Conservation (phyloP, 2,329 filamentous ascomycete species). For the Aureobasidium namibiae region DNA sequence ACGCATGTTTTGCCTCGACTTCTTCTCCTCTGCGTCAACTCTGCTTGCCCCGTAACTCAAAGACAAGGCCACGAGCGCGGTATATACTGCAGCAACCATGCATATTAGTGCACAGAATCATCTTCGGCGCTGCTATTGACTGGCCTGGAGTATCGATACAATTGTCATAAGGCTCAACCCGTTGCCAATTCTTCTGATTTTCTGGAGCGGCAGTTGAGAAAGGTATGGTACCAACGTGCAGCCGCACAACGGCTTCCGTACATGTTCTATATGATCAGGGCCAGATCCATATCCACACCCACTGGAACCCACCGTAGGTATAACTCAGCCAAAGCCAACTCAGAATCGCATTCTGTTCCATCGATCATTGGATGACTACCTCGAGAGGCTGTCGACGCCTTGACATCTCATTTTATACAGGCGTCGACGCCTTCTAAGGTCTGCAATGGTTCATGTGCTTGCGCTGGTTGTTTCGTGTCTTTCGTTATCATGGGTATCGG, state of each 20-base stretch:
- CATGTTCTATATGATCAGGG: not conserved
- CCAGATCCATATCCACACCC: not conserved
- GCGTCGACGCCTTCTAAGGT: not conserved
- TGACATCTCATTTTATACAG: not conserved
- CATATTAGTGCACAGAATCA: not conserved
- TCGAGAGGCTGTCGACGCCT: not conserved
- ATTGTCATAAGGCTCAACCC: not conserved
- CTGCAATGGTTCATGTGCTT: slow-evolving; percentile 9
- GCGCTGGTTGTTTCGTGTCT: slow-evolving; percentile 10
- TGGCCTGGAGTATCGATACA: too few relatives aligned
- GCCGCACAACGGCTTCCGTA: not conserved
- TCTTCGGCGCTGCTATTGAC: too few relatives aligned
- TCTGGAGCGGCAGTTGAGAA: not conserved
- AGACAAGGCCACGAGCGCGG: not conserved
- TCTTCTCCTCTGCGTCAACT: not conserved
- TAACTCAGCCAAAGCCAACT: not conserved
- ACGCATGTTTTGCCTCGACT: not conserved
- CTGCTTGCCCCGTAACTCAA: not conserved
- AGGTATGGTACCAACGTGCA: not conserved
- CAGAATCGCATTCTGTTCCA: not conserved
- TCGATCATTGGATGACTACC: not conserved
- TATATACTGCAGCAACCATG: not conserved
- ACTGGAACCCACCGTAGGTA: not conserved
- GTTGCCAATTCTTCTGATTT: not conserved
- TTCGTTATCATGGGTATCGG: slow-evolving; percentile 10